Percentiles rank a stretch among this genome's conserved stretches.
Evolutionary conservation across 2,329 filamentous ascomycete genomes (phyloP).

Genomic region (Fusarium tanahbumbuense): DNA sequence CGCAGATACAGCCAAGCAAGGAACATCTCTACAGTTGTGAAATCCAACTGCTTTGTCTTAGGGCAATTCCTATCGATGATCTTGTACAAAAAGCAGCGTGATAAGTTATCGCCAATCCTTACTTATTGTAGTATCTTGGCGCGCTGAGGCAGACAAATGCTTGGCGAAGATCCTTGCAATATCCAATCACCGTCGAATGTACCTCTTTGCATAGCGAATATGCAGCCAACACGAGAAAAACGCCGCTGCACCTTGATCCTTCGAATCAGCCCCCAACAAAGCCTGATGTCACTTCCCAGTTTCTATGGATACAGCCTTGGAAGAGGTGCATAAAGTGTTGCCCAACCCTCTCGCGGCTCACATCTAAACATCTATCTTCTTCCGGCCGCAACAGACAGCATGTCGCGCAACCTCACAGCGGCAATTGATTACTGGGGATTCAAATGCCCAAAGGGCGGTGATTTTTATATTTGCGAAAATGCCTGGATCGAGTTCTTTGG

Average conservation of each 20-base stretch:
- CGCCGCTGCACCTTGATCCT: too few relatives aligned
- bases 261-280: background rate
- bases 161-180: background rate
- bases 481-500: background rate
- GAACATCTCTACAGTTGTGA: too few relatives aligned
- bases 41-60: too few relatives aligned
- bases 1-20: too few relatives aligned
- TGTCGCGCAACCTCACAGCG: background rate
- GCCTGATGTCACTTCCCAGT: background rate
- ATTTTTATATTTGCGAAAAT: background rate
- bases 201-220: fast-evolving
- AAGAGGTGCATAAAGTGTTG: background rate
- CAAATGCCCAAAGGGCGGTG: background rate
- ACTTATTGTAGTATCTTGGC: too few relatives aligned
- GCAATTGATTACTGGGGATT: background rate
- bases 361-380: fast-evolving
- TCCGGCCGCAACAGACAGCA: fast-evolving
- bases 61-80: too few relatives aligned
- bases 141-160: background rate
- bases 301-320: fast-evolving
- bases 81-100: too few relatives aligned
- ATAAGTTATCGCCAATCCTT: too few relatives aligned
- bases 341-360: fast-evolving
- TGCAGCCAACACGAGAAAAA: too few relatives aligned
- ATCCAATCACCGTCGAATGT: background rate